These are phyloP conservation scores for Perilla frutescens DNA, from an alignment of 257 asterid genomes.

Conservation along the genomic window DNA sequence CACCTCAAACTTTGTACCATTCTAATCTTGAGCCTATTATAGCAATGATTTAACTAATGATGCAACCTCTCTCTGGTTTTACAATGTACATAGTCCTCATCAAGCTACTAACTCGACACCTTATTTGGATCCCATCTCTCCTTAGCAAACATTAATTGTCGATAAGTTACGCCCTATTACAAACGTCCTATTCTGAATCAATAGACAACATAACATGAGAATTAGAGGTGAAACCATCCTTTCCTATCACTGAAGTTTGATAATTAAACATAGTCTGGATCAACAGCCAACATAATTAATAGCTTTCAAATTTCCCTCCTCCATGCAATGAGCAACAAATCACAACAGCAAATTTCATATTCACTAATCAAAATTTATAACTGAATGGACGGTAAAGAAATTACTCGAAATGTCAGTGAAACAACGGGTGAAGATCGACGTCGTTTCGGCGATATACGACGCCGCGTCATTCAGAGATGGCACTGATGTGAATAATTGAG, in stretches of 20 bases:
- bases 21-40: neutral
- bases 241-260: neutral
- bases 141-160: neutral
- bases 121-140: neutral
- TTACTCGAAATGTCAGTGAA: constrained; percentile 69
- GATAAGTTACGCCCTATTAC: neutral
- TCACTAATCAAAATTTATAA: constrained; percentile 13
- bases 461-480: constrained; percentile 85
- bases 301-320: neutral
- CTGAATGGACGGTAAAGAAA: neutral
- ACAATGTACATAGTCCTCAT: neutral
- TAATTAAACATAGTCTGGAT: neutral
- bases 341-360: neutral
- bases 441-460: constrained; percentile 77
- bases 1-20: neutral
- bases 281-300: neutral
- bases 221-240: neutral
- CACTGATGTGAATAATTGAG: constrained; percentile 76
- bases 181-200: constrained; percentile 9
- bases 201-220: neutral
- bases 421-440: constrained; percentile 83
- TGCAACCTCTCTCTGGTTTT: neutral
- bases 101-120: neutral
- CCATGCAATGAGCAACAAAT: constrained; percentile 15
- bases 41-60: neutral